phyloP scores from a whole-genome alignment of 345 rosid species.

The Cardamine resedifolia region DNA sequence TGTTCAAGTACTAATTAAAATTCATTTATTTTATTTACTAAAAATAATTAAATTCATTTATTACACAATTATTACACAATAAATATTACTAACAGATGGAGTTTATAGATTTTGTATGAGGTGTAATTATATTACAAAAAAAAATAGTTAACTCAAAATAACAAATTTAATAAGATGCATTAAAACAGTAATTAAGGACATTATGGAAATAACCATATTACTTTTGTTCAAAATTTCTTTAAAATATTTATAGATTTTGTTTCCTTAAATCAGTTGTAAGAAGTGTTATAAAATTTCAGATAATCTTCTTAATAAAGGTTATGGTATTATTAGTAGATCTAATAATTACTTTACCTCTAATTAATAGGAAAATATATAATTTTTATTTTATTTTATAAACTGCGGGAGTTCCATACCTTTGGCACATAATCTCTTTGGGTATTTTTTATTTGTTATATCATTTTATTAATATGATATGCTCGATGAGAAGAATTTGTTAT shows the following conservation, averaged over 20 bases:
- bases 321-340: background rate
- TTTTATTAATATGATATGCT: no score
- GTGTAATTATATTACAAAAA: background rate
- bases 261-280: background rate
- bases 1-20: background rate
- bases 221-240: background rate
- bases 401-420: no score
- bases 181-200: no score
- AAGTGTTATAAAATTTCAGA: background rate
- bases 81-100: no score
- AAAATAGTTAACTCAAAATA: background rate
- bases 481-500: no score
- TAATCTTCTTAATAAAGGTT: background rate
- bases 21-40: slow-evolving; percentile 5
- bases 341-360: background rate
- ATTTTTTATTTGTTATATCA: no score
- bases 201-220: no score
- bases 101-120: background rate
- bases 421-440: no score
- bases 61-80: no score
- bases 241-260: background rate
- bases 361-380: no score
- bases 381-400: no score
- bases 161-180: background rate
- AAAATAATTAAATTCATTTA: slow-evolving; percentile 1